Conservation (phyloP, 192 early-diverging fungal species). For the Linnemannia hyalina region DNA sequence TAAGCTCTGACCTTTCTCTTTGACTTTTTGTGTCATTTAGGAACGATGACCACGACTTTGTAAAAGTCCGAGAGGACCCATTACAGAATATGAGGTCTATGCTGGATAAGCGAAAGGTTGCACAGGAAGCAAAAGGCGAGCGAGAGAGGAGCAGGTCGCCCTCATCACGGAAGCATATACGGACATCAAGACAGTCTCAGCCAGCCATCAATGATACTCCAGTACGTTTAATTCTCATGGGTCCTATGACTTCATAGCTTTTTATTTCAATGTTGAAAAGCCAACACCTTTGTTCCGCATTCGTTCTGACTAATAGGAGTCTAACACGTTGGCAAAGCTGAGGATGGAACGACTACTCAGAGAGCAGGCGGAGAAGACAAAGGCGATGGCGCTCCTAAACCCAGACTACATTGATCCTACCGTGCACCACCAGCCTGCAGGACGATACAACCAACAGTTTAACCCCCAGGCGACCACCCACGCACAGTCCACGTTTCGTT, state of each 20-base stretch:
- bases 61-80: slow-evolving; percentile 59
- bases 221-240: neutral
- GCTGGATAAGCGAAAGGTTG: slow-evolving; percentile 34
- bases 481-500: slow-evolving; percentile 16
- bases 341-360: slow-evolving; percentile 60
- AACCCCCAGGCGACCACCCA: slow-evolving; percentile 61
- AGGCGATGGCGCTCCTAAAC: slow-evolving; percentile 34
- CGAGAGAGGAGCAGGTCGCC: slow-evolving; percentile 20
- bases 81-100: slow-evolving; percentile 39
- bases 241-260: neutral
- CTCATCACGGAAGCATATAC: neutral
- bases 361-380: slow-evolving; percentile 56
- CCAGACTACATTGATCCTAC: slow-evolving; percentile 15
- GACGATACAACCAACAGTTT: slow-evolving; percentile 66
- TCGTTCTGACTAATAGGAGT: neutral
- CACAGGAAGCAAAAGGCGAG: slow-evolving; percentile 1
- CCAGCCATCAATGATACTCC: neutral
- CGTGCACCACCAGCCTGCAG: slow-evolving; percentile 16
- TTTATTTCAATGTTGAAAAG: neutral
- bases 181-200: neutral
- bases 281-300: neutral
- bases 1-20: neutral
- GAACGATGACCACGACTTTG: slow-evolving; percentile 17
- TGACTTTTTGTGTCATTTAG: neutral
- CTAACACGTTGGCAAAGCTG: slow-evolving; percentile 56